A percentile compares a stretch with the other conserved stretches of the same genome.
phyloP scores from a whole-genome alignment of 257 asterid genomes.

The Primulina eburnea region DNA sequence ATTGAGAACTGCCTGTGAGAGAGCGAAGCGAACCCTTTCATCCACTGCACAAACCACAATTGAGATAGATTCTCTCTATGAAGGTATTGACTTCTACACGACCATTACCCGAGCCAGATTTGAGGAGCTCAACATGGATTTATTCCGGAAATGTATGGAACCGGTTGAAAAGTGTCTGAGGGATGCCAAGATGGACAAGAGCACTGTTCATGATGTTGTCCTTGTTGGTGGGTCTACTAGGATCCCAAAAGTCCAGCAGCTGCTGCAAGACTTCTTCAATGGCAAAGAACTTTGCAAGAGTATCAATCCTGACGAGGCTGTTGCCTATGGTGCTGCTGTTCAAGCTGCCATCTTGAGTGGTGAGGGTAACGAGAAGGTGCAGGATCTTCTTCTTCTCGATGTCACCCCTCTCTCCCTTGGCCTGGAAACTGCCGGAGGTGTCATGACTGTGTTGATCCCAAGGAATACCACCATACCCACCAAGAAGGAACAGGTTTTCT shows the following conservation, averaged over 20 bases:
- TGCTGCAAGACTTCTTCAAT: constrained; percentile 47
- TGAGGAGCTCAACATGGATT: constrained; percentile 53
- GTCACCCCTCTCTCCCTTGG: constrained; percentile 6
- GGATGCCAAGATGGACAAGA: constrained; percentile 50
- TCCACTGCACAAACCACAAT: constrained; percentile 32
- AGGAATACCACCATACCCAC: constrained; percentile 49
- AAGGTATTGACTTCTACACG: not conserved
- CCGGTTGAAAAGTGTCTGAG: constrained; percentile 53
- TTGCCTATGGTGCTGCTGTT: not conserved
- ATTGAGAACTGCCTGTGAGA: constrained; percentile 48
- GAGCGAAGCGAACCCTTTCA: constrained; percentile 47
- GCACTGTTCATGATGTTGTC: constrained; percentile 32
- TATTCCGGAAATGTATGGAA: constrained; percentile 48
- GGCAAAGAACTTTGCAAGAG: constrained; percentile 57
- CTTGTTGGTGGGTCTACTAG: constrained; percentile 51
- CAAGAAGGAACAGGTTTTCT: constrained; percentile 48
- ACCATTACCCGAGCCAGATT: constrained; percentile 9
- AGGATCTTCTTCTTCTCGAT: constrained; percentile 42
- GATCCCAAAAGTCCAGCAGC: constrained; percentile 46
- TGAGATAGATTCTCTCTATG: constrained; percentile 32
- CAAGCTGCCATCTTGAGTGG: constrained; percentile 44
- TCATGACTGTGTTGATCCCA: constrained; percentile 49
- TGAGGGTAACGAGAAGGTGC: constrained; percentile 53
- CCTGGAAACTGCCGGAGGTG: constrained; percentile 49
- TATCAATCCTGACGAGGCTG: constrained; percentile 25